Percentiles rank a stretch among this genome's conserved stretches.
phyloP scores from a whole-genome alignment of 371 early-diverging fungal species.

The Phascolomyces articulosus region DNA sequence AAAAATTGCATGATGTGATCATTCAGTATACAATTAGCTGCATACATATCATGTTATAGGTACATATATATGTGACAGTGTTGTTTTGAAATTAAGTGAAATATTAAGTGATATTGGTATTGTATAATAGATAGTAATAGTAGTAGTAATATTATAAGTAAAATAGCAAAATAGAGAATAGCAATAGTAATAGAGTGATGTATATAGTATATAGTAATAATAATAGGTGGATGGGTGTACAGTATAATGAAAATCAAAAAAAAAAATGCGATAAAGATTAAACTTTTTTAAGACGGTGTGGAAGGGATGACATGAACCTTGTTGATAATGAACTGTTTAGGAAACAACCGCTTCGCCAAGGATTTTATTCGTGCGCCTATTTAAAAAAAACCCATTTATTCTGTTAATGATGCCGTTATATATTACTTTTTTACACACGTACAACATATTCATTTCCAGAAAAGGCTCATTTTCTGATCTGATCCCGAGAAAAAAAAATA shows the following conservation, averaged over 20 bases:
- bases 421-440: too few species aligned
- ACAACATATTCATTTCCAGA: too few species aligned
- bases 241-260: too few species aligned
- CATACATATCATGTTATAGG: too few species aligned
- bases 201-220: not conserved
- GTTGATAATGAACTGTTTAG: constrained; percentile 4
- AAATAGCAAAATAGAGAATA: too few species aligned
- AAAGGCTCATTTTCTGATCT: not conserved
- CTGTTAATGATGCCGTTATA: not conserved
- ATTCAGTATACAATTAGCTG: too few species aligned
- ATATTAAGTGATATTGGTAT: too few species aligned
- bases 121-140: too few species aligned
- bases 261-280: not conserved
- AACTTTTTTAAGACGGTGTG: not conserved
- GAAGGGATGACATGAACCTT: constrained; percentile 3
- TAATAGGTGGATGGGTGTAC: not conserved
- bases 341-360: constrained; percentile 10
- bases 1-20: too few species aligned
- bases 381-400: constrained; percentile 3
- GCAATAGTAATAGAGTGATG: not conserved
- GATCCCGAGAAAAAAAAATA: not conserved
- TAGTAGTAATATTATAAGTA: too few species aligned
- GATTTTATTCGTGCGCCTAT: constrained; percentile 10
- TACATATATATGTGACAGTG: too few species aligned
- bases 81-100: too few species aligned